These are phyloP conservation scores for Fomitopsis serialis DNA, from an alignment of 768 basidiomycete genomes.

Conservation along the genomic window DNA sequence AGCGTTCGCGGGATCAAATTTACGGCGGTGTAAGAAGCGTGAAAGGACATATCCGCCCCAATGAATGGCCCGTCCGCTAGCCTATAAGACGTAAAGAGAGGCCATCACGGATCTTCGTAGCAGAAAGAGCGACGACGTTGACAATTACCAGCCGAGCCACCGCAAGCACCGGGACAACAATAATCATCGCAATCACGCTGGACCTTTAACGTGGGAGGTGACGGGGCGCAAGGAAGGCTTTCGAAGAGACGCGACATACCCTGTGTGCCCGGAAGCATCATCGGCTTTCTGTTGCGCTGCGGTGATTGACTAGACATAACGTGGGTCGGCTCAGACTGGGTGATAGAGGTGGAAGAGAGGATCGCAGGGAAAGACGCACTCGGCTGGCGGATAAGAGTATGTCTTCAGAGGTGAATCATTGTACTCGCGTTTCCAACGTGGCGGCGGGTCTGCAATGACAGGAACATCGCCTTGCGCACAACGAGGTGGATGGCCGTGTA, in stretches of 20 bases:
- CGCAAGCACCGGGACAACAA: not conserved
- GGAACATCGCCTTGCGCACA: constrained; percentile 38
- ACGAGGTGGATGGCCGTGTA: constrained; percentile 54
- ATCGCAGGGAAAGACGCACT: constrained; percentile 26
- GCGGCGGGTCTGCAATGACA: constrained; percentile 27
- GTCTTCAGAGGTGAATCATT: constrained; percentile 26
- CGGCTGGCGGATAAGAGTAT: constrained; percentile 20
- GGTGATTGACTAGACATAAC: constrained; percentile 57
- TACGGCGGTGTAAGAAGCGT: not conserved
- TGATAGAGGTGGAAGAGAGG: constrained; percentile 20
- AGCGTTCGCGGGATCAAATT: constrained; percentile 9
- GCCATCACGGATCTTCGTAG: not conserved
- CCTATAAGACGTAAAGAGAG: not conserved
- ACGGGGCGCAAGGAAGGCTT: not conserved
- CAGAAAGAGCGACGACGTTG: not conserved
- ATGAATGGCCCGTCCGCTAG: not conserved
- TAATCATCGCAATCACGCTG: not conserved
- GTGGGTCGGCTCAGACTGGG: constrained; percentile 13
- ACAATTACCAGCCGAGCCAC: not conserved
- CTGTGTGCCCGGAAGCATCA: constrained; percentile 41
- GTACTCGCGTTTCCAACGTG: constrained; percentile 69
- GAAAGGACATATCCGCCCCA: not conserved
- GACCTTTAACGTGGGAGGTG: not conserved
- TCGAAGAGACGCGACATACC: constrained; percentile 33
- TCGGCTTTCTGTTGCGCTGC: constrained; percentile 51